Evolutionary conservation across 257 asterid genomes (phyloP), one percentile per base, ranked within the genome.

Genomic region (Henckelia pumila): DNA sequence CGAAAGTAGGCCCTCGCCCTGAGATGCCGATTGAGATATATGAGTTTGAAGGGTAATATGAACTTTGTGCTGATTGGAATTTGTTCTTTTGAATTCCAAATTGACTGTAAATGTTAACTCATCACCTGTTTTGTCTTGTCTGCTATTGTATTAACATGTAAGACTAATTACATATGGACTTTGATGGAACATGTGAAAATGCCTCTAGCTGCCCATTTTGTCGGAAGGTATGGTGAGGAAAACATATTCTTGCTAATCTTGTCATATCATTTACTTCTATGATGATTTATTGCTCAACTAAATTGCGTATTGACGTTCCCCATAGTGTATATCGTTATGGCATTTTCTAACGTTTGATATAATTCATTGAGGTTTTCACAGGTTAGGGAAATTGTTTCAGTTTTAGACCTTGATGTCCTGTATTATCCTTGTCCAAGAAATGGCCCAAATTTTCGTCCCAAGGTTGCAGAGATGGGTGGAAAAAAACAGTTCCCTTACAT

Each of bases 381-480:
- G 98, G 97, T 93, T 63, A 84, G 98, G 55, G 98, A 90, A 88
- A 88, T 90, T 66, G 91, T 93, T 61, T 64, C 92, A 49, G 56
- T 79, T 74, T 83, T 93, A 83, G 98, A 93, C 76, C 97, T 93
- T 78, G 97, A 93, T 30, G 88, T 93, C 53, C 75, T 93, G 73
- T 93, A 72, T 67, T 90, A 93, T 79, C 99, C 99, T 44, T 93
- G 99, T 72, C 99, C 99, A 52, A 81, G 81, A 83, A 90, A 88
- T 70, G 95, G 96, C 72, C 99, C 94, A 32, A 90, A 84, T 62
- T 93, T 88, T 49, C 95, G 97, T 59, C 91, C 95, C 73, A 83
- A 77, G 77, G 97, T 83, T 60, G 77, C 63, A 63, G 84, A 13
- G n/a, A 40, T 40, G 50, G 50, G 50, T 40, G 50, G 50, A 71